A percentile compares a stretch with the other conserved stretches of the same genome.
phyloP scores from a whole-genome alignment of 1,139 yeast genomes.

The Lodderomyces pseudojiufengensis region DNA sequence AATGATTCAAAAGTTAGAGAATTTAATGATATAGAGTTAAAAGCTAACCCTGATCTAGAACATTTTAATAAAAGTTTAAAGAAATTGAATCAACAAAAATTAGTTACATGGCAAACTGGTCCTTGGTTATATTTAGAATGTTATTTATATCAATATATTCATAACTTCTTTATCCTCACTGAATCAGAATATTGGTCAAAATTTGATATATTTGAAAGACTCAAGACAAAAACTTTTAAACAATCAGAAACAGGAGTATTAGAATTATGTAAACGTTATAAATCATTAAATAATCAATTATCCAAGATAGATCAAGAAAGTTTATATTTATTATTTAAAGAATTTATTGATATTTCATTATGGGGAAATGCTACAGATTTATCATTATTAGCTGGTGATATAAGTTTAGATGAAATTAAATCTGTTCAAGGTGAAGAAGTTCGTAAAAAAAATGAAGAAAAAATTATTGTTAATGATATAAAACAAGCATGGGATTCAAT shows the following conservation, averaged over 20 bases:
- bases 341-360: slow-evolving; percentile 80
- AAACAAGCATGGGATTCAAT: slow-evolving; percentile 58
- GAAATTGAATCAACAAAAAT: slow-evolving; percentile 21
- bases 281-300: slow-evolving; percentile 30
- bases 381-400: slow-evolving; percentile 78
- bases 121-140: slow-evolving; percentile 94
- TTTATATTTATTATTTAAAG: slow-evolving; percentile 58
- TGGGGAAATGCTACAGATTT: slow-evolving; percentile 99
- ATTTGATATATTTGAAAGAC: slow-evolving; percentile 67
- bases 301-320: slow-evolving; percentile 39
- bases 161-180: slow-evolving; percentile 39
- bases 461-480: slow-evolving; percentile 77
- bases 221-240: slow-evolving; percentile 71
- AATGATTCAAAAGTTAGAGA: slow-evolving; percentile 36
- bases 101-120: slow-evolving; percentile 74
- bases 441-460: slow-evolving; percentile 77
- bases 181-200: slow-evolving; percentile 42
- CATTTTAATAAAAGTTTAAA: slow-evolving; percentile 49
- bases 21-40: slow-evolving; percentile 42
- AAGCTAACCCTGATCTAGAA: slow-evolving; percentile 40
- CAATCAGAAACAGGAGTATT: slow-evolving; percentile 76
- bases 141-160: slow-evolving; percentile 66
- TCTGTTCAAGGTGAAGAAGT: slow-evolving; percentile 89
- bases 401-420: slow-evolving; percentile 77
- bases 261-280: slow-evolving; percentile 74